These are phyloP conservation scores for Quercus bicolor DNA, from an alignment of 306 rosid genomes.

Conservation along the genomic window DNA sequence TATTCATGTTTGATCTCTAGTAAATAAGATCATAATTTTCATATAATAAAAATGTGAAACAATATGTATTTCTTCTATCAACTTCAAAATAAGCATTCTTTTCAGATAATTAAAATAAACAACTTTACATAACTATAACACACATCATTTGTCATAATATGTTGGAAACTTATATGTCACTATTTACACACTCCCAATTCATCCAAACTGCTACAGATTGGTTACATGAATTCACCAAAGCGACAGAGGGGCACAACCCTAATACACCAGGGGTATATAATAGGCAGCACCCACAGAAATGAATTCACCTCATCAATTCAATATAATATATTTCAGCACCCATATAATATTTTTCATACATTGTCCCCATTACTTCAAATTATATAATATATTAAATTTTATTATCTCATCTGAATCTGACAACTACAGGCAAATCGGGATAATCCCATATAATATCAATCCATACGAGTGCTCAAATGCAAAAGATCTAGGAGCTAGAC, in stretches of 20 bases:
- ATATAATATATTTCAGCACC: too few relatives aligned
- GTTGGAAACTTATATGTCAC: not conserved
- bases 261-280: too few relatives aligned
- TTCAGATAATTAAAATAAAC: not conserved
- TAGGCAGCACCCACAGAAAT: too few relatives aligned
- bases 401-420: not conserved
- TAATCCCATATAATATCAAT: slow-evolving; percentile 9
- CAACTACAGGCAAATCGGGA: not conserved
- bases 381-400: not conserved
- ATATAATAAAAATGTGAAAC: not conserved
- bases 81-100: not conserved
- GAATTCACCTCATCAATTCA: not conserved
- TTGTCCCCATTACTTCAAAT: not conserved
- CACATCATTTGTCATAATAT: not conserved
- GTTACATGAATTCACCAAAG: not conserved
- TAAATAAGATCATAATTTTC: not conserved
- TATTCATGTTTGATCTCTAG: too few relatives aligned
- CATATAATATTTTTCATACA: not conserved
- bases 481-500: slow-evolving; percentile 38
- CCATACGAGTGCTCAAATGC: slow-evolving; percentile 1
- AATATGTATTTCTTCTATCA: not conserved
- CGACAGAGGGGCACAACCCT: not conserved
- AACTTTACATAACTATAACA: not conserved
- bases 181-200: not conserved
- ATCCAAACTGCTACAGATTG: not conserved